Conservation (phyloP, 1,139 yeast genomes). For the Pichiaceae sp. region DNA sequence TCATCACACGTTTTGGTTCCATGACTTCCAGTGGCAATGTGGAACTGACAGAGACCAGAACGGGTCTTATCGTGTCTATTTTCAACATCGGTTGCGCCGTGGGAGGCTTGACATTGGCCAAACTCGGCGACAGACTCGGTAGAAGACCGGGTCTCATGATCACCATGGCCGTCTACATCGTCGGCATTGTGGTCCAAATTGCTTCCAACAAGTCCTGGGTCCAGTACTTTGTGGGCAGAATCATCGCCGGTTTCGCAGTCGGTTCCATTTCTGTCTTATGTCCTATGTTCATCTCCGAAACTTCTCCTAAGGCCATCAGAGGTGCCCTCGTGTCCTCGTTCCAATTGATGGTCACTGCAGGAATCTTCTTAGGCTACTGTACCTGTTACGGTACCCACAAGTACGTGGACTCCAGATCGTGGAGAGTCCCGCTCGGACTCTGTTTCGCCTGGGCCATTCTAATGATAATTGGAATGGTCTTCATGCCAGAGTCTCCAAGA, state of each 20-base stretch:
- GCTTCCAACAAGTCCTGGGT: slow-evolving; percentile 42
- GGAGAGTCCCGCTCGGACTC: slow-evolving; percentile 59
- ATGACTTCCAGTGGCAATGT: slow-evolving; percentile 23
- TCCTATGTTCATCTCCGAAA: slow-evolving; percentile 61
- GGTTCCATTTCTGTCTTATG: slow-evolving; percentile 56
- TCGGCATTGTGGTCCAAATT: slow-evolving; percentile 59
- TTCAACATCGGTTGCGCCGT: slow-evolving; percentile 68
- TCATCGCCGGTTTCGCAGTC: slow-evolving; percentile 58
- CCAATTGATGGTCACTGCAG: slow-evolving; percentile 58
- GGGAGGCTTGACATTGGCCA: slow-evolving; percentile 54
- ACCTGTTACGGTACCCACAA: slow-evolving; percentile 49
- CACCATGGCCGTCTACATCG: slow-evolving; percentile 47
- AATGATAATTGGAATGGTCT: slow-evolving; percentile 44
- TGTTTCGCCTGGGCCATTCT: slow-evolving; percentile 42
- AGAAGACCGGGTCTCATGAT: slow-evolving; percentile 52
- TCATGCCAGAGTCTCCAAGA: slow-evolving; percentile 79
- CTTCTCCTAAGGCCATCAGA: slow-evolving; percentile 62
- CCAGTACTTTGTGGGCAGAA: slow-evolving; percentile 55
- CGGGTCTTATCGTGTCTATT: slow-evolving; percentile 57
- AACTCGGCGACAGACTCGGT: slow-evolving; percentile 51
- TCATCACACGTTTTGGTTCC: slow-evolving; percentile 43
- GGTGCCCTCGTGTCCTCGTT: slow-evolving; percentile 60
- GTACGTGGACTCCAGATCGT: slow-evolving; percentile 43
- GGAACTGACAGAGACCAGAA: slow-evolving; percentile 45
- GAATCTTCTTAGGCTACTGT: slow-evolving; percentile 58